Evolutionary conservation across 345 rosid species (phyloP), one percentile per base, ranked within the genome.

Genomic region (Citrus reticulata): DNA sequence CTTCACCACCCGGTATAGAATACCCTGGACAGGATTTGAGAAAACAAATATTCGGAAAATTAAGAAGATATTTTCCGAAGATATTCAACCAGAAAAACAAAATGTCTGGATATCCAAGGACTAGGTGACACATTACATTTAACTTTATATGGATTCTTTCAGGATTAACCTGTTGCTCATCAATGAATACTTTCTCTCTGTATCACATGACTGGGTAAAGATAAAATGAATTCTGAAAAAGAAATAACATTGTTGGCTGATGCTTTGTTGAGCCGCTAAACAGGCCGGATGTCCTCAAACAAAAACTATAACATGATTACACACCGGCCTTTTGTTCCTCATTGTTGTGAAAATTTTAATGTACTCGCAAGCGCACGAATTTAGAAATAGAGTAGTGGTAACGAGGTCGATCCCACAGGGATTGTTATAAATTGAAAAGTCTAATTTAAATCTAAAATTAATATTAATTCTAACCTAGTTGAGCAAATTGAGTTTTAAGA

Each of bases 1-100:
- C 78, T 37, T 83, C 81, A 30, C 68, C 76, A 85, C 84, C 0
- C 80, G 79, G 67, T 73, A 64, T 29, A 86, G 10, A 37, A 82
- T 34, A 24, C 87, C 87, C 89, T 86, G 78, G 8, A 75, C 34
- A 54, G 35, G n/a, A 77, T 61, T 70, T 20, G 49, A 42, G 49
- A 72, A 72, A 37, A 75, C 22, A 60, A 51, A 5, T 39, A 55
- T 40, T 42, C 5, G 5, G 2, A 42, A 55, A 72, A 72, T 59
- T 30, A 75, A 39, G 16, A 20, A 71, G 39, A 34, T 14, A 19
- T 25, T 37, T 5, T 35, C 7, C 7, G 37, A 35, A 35, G 37
- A 35, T 35, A 35, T 35, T 35, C 20, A 32, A 55, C 32, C 22
- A 20, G 40, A 66, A 66, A 64, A 34, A 14, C 1, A 16, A 3